Percentiles rank a stretch among this genome's conserved stretches.
Evolutionary conservation across 2,329 filamentous ascomycete genomes (phyloP).

Genomic region (Catunica adiposa): DNA sequence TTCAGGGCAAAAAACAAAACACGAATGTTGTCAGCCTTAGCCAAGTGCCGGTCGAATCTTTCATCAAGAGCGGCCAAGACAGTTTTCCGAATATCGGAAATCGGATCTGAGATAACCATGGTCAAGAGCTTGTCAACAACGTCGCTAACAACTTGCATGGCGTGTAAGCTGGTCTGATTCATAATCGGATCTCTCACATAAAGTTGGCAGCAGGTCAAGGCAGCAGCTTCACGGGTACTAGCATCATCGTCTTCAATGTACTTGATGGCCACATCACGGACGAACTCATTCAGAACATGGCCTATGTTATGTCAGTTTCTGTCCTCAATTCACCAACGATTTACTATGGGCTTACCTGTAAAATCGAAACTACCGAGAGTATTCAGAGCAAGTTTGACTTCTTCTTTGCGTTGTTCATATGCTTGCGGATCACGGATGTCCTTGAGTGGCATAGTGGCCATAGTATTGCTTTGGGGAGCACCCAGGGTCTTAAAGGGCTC

Average conservation of each 20-base stretch:
- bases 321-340: too few relatives aligned
- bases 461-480: slow-evolving; percentile 68
- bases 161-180: slow-evolving; percentile 92
- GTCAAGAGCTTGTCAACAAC: slow-evolving; percentile 95
- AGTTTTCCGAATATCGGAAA: slow-evolving; percentile 73
- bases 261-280: slow-evolving; percentile 92
- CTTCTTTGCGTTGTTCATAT: slow-evolving; percentile 65
- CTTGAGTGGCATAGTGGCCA: slow-evolving; percentile 63
- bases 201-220: slow-evolving; percentile 91
- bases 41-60: slow-evolving; percentile 90
- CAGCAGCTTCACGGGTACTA: slow-evolving; percentile 83
- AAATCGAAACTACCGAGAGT: slow-evolving; percentile 98
- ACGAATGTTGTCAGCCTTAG: slow-evolving; percentile 91
- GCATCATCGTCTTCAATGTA: slow-evolving; percentile 95
- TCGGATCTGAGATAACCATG: slow-evolving; percentile 81
- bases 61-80: slow-evolving; percentile 80
- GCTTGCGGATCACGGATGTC: slow-evolving; percentile 72
- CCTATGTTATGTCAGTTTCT: slow-evolving; percentile 20
- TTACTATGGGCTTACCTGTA: slow-evolving; percentile 21
- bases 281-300: slow-evolving; percentile 93
- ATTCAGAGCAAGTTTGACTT: slow-evolving; percentile 84
- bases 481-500: slow-evolving; percentile 85
- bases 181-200: slow-evolving; percentile 96
- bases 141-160: slow-evolving; percentile 90
- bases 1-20: slow-evolving; percentile 91